These are phyloP conservation scores for Xylaria sp. DNA, from an alignment of 2,329 filamentous ascomycete genomes.

Conservation along the genomic window DNA sequence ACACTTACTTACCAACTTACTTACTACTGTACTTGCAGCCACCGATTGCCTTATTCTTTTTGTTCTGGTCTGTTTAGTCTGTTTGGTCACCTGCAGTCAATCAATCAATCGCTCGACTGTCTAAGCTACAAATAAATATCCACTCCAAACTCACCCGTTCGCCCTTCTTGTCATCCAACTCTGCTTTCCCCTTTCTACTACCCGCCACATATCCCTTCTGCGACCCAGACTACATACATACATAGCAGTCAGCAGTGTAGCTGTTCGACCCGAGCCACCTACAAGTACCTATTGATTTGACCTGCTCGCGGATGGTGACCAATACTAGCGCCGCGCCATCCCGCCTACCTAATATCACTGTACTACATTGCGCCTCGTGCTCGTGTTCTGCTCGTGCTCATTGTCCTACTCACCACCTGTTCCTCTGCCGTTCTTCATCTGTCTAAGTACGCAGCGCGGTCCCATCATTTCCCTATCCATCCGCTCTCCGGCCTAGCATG, in stretches of 20 bases:
- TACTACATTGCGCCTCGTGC: background rate
- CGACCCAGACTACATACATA: background rate
- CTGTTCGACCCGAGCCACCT: background rate
- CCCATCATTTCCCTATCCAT: background rate
- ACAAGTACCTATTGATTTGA: too few relatives aligned
- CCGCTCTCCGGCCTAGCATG: constrained; percentile 13
- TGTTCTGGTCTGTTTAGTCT: too few relatives aligned
- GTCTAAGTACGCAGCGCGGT: constrained; percentile 20
- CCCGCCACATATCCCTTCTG: background rate
- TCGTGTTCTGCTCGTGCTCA: background rate
- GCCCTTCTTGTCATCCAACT: background rate
- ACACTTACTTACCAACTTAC: too few relatives aligned
- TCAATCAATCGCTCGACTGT: background rate
- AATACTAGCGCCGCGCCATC: background rate
- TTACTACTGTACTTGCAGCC: background rate
- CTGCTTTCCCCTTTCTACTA: background rate
- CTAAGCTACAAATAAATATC: constrained; percentile 8
- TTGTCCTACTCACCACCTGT: background rate
- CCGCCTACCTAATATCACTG: background rate
- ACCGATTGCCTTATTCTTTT: constrained; percentile 6
- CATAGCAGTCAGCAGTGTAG: background rate
- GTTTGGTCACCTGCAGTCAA: constrained; percentile 4
- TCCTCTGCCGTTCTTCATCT: background rate
- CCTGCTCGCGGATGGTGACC: background rate
- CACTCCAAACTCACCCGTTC: background rate